Evolutionary conservation across 768 basidiomycete species (phyloP).

Genomic region (Termitomyces eurrhizus): DNA sequence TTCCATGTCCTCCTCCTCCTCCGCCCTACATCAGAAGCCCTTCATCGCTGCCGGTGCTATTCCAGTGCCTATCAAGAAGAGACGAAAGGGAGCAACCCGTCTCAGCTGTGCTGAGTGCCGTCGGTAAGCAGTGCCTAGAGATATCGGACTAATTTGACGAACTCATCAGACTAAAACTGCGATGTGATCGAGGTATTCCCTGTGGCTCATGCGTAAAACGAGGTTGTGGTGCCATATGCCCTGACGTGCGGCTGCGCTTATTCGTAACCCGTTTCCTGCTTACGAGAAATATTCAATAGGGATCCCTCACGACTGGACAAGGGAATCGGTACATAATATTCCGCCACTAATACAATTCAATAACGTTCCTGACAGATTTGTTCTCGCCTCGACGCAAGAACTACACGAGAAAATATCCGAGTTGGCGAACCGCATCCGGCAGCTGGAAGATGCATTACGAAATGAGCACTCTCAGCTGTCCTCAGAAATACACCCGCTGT

Average conservation of each 20-base stretch:
- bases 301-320: constrained; percentile 77
- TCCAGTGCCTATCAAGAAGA: constrained; percentile 45
- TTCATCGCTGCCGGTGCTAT: constrained; percentile 17
- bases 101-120: constrained; percentile 80
- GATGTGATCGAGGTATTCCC: constrained; percentile 74
- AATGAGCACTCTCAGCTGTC: constrained; percentile 56
- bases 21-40: constrained; percentile 27
- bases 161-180: constrained; percentile 52
- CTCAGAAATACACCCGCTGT: constrained; percentile 58
- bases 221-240: constrained; percentile 78
- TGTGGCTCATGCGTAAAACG: constrained; percentile 81
- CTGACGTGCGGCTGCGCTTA: constrained; percentile 46
- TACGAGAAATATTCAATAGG: constrained; percentile 29
- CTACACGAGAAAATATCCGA: constrained; percentile 80
- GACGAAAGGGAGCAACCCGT: constrained; percentile 69
- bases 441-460: constrained; percentile 71
- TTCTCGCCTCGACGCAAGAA: constrained; percentile 76
- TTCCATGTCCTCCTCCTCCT: constrained; percentile 33
- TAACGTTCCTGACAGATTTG: constrained; percentile 46
- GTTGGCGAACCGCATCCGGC: constrained; percentile 67
- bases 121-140: constrained; percentile 37
- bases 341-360: background rate
- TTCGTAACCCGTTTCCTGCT: background rate
- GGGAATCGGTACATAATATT: constrained; percentile 57
- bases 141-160: constrained; percentile 4